Evolutionary conservation across 805 yeast genomes (phyloP).

Genomic region (Teunomyces cretensis): DNA sequence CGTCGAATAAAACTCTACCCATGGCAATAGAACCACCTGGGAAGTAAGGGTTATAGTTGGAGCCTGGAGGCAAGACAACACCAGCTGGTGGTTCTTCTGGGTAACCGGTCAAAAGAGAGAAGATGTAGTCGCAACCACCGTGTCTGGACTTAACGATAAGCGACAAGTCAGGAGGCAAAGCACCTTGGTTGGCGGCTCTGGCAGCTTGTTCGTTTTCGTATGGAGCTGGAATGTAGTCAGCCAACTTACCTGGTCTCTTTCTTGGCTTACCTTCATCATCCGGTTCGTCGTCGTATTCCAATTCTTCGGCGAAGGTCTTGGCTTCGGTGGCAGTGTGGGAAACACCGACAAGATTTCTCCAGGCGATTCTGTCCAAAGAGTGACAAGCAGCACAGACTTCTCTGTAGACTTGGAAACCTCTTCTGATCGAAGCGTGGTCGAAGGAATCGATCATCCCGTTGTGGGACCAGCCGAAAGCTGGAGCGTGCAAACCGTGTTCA

Average conservation of each 20-base stretch:
- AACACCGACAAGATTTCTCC: slow-evolving; percentile 98
- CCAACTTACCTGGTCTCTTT: slow-evolving; percentile 97
- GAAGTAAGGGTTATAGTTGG: slow-evolving; percentile 99
- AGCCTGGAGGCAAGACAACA: slow-evolving; percentile 85
- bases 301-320: slow-evolving; percentile 90
- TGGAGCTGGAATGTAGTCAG: slow-evolving; percentile 93
- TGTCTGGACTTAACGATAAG: slow-evolving; percentile 98
- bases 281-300: slow-evolving; percentile 96
- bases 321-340: slow-evolving; percentile 90
- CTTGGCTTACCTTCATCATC: slow-evolving; percentile 96
- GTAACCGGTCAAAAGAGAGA: slow-evolving; percentile 93
- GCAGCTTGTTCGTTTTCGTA: slow-evolving; percentile 99
- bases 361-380: slow-evolving; percentile 93
- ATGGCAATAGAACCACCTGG: slow-evolving; percentile 99
- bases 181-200: slow-evolving; percentile 99
- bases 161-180: slow-evolving; percentile 96
- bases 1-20: slow-evolving; percentile 98
- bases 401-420: slow-evolving; percentile 98
- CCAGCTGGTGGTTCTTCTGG: slow-evolving; percentile 99
- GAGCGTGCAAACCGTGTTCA: slow-evolving; percentile 97
- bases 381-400: slow-evolving; percentile 99
- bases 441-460: slow-evolving; percentile 87
- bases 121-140: slow-evolving; percentile 95
- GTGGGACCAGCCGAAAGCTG: slow-evolving; percentile 91
- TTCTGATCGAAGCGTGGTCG: slow-evolving; percentile 94